Evolutionary conservation across 2,329 filamentous ascomycete species (phyloP).

Genomic region (Rutstroemia sp.): DNA sequence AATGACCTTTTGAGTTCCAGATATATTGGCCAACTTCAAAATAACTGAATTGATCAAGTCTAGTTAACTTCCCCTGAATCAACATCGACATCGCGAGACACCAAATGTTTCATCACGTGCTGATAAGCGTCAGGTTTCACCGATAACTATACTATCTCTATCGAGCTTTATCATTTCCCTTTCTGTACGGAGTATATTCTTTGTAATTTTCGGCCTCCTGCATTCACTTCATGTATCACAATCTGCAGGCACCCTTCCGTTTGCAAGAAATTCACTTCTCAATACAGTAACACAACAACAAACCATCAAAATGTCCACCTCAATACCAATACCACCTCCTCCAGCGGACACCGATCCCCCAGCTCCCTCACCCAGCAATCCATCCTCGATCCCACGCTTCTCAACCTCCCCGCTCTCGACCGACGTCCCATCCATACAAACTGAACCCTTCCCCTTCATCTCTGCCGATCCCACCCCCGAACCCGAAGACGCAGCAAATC

Average conservation of each 20-base stretch:
- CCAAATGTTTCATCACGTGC: background rate
- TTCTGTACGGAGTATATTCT: too few relatives aligned
- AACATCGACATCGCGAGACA: too few relatives aligned
- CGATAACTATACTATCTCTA: too few relatives aligned
- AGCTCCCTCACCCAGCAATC: background rate
- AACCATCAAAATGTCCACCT: background rate
- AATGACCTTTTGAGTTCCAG: too few relatives aligned
- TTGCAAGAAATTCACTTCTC: background rate
- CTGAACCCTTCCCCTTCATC: background rate
- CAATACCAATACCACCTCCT: constrained; percentile 1
- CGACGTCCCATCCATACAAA: background rate
- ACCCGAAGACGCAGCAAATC: background rate
- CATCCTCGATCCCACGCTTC: background rate
- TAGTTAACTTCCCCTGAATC: too few relatives aligned
- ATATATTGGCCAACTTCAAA: too few relatives aligned
- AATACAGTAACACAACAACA: background rate
- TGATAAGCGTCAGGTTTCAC: background rate
- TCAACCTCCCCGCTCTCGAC: background rate
- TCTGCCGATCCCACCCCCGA: background rate
- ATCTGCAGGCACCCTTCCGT: background rate
- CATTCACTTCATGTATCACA: background rate
- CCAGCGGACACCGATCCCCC: constrained; percentile 1
- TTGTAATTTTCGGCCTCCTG: too few relatives aligned
- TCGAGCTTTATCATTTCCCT: too few relatives aligned
- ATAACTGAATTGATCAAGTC: too few relatives aligned